These are phyloP conservation scores for Pseudogymnoascus sp. DNA, from an alignment of 2,329 filamentous ascomycete genomes.

Conservation along the genomic window DNA sequence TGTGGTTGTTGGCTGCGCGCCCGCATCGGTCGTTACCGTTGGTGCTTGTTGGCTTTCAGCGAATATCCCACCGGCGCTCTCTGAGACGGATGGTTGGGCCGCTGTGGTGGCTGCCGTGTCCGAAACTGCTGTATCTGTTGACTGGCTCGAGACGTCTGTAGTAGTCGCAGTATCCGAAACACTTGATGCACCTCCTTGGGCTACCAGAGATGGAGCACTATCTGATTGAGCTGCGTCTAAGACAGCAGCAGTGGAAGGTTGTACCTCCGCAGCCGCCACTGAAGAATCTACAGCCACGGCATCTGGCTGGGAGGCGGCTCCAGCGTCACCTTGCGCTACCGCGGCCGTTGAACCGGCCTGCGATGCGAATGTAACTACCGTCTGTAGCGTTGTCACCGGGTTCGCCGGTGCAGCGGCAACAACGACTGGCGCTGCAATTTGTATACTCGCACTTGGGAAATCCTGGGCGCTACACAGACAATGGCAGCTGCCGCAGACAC, in stretches of 20 bases:
- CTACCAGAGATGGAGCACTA: neutral
- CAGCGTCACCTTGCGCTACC: neutral
- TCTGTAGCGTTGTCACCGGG: constrained; percentile 9
- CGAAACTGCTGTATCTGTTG: constrained; percentile 10
- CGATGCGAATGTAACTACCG: constrained; percentile 6
- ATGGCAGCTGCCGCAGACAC: neutral
- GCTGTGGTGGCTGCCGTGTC: constrained; percentile 10
- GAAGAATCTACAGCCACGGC: neutral
- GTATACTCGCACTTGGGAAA: neutral
- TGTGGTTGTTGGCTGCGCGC: constrained; percentile 3
- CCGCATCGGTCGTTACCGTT: neutral
- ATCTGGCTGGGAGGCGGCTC: neutral
- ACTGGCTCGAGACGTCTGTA: neutral
- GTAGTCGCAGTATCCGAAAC: neutral
- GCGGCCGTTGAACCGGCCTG: constrained; percentile 4
- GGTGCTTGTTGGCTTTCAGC: neutral
- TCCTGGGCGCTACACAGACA: neutral
- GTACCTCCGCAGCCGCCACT: neutral
- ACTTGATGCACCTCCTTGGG: neutral
- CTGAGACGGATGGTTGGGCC: neutral
- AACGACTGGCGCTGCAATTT: neutral
- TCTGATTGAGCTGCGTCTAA: neutral
- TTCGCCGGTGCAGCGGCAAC: neutral
- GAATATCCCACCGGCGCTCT: neutral
- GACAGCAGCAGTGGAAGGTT: neutral